Conservation (phyloP, 1,284 basidiomycete species). For the Irpex lacteus region DNA sequence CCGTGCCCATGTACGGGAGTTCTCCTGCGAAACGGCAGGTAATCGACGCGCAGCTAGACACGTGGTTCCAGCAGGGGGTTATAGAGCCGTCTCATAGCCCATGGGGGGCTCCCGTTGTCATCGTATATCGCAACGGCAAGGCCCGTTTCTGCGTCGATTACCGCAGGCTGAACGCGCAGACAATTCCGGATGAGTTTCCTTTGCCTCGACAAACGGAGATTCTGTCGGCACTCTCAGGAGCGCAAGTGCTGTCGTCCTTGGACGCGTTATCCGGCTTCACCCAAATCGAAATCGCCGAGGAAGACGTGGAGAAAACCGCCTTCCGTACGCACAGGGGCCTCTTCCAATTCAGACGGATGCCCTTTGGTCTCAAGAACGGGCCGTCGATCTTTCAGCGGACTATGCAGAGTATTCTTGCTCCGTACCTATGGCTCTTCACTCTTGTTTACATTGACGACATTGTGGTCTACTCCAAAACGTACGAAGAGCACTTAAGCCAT, state of each 20-base stretch:
- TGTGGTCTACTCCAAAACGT: too few species aligned
- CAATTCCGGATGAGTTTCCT: slow-evolving; percentile 15
- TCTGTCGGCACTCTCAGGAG: slow-evolving; percentile 31
- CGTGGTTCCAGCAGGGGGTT: slow-evolving; percentile 28
- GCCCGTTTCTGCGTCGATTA: slow-evolving; percentile 3
- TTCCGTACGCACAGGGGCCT: slow-evolving; percentile 39
- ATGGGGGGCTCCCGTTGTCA: slow-evolving; percentile 32
- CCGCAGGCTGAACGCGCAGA: too few species aligned
- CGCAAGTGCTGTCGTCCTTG: slow-evolving; percentile 32
- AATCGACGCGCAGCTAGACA: slow-evolving; percentile 31
- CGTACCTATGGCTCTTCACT: too few species aligned
- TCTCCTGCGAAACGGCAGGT: slow-evolving; percentile 30
- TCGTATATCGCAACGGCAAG: slow-evolving; percentile 32
- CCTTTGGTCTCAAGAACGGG: slow-evolving; percentile 30
- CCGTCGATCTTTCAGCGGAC: too few species aligned
- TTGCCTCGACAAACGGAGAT: slow-evolving; percentile 39
- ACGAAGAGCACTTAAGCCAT: too few species aligned
- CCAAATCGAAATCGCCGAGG: slow-evolving; percentile 31
- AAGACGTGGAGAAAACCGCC: slow-evolving; percentile 34
- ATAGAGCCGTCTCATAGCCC: slow-evolving; percentile 34
- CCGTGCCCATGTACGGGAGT: too few species aligned
- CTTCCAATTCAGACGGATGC: slow-evolving; percentile 40
- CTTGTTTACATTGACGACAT: too few species aligned
- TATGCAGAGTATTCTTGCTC: too few species aligned
- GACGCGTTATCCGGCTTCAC: slow-evolving; percentile 41